These are phyloP conservation scores for Lasiodiplodia gonubiensis DNA, from an alignment of 2,329 filamentous ascomycete species.

Conservation along the genomic window DNA sequence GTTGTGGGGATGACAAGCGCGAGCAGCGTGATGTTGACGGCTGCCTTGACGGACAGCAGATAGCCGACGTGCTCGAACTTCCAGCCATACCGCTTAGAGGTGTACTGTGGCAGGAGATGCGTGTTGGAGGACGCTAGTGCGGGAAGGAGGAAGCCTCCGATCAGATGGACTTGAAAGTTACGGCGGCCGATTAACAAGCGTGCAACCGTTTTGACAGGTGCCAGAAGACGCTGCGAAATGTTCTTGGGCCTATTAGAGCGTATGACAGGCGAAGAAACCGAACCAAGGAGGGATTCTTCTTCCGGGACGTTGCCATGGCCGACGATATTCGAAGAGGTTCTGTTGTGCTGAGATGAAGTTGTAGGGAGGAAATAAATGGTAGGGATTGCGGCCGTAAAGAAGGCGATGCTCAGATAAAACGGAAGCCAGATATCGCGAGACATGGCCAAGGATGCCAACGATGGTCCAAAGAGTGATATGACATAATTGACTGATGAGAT, in stretches of 20 bases:
- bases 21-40: constrained; percentile 44
- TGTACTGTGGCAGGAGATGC: constrained; percentile 46
- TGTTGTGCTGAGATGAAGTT: not conserved
- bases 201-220: not conserved
- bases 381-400: constrained; percentile 37
- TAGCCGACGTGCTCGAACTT: constrained; percentile 46
- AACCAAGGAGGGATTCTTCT: constrained; percentile 1
- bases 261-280: not conserved
- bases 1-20: constrained; percentile 42
- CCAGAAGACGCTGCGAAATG: not conserved
- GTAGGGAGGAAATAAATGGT: constrained; percentile 1
- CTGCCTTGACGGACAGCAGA: constrained; percentile 45
- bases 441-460: constrained; percentile 44
- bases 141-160: constrained; percentile 43
- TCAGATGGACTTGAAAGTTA: constrained; percentile 42
- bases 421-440: constrained; percentile 44
- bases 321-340: too few species aligned
- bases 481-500: constrained; percentile 41
- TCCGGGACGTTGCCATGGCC: not conserved
- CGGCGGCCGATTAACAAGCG: constrained; percentile 18
- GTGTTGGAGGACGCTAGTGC: constrained; percentile 47
- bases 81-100: constrained; percentile 48
- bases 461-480: constrained; percentile 42
- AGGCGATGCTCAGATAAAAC: constrained; percentile 42
- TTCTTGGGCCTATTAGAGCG: not conserved